Percentiles rank a stretch among this genome's conserved stretches.
Evolutionary conservation across 306 rosid species (phyloP).

Genomic region (Erythrophleum fordii): DNA sequence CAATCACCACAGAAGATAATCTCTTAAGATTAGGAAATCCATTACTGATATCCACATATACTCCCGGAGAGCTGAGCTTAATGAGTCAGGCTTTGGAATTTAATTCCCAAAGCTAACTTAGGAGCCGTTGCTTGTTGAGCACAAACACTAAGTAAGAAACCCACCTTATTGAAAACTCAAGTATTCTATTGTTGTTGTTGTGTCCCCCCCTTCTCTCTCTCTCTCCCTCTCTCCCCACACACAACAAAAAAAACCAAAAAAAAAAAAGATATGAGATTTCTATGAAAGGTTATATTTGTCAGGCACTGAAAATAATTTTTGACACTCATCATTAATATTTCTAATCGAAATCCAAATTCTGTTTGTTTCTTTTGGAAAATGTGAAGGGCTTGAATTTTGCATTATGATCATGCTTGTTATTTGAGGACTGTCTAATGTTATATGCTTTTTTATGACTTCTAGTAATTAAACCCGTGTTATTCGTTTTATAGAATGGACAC

Average conservation of each 20-base stretch:
- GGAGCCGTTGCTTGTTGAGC: too few relatives aligned
- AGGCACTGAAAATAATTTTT: not conserved
- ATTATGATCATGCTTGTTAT: not conserved
- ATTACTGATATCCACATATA: not conserved
- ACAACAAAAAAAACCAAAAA: too few relatives aligned
- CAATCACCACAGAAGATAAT: too few relatives aligned
- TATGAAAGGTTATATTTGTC: not conserved
- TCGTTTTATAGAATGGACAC: slow-evolving; percentile 49
- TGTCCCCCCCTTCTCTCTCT: too few relatives aligned
- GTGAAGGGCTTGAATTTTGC: not conserved
- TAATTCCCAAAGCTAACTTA: too few relatives aligned
- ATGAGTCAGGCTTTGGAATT: too few relatives aligned
- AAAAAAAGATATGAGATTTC: not conserved
- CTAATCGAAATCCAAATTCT: not conserved
- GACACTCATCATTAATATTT: not conserved
- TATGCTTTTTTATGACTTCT: not conserved
- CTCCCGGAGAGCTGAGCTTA: not conserved
- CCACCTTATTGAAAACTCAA: too few relatives aligned
- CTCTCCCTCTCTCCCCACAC: too few relatives aligned
- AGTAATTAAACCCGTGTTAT: not conserved
- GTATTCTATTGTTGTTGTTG: too few relatives aligned
- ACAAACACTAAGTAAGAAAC: too few relatives aligned
- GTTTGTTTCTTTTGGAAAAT: not conserved
- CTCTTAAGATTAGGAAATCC: not conserved
- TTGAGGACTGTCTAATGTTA: not conserved